Evolutionary conservation across 108 stramenopile species (phyloP), one percentile per base, ranked within the genome.

Genomic region (Aurantiochytrium sp.): DNA sequence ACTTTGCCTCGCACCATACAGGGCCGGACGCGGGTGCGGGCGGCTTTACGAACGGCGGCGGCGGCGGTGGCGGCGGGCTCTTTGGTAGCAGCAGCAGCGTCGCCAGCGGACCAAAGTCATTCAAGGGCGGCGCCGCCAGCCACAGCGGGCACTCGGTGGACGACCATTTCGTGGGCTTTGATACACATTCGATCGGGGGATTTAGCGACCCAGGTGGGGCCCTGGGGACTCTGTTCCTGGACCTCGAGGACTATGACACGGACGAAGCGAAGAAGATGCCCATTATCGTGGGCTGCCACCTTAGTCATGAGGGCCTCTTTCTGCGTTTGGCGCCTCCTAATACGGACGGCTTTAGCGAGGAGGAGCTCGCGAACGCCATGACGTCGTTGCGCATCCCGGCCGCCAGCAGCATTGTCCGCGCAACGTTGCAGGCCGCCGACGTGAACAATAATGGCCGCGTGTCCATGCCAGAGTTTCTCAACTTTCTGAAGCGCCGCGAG

Each of bases 331-430:
- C 73, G 6, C 73, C 73, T 3, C 73, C 73, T 41, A 17, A 48
- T 48, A 41, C 73, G 17, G 73, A 81, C 1, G 73, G 73, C 42
- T 81, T 81, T 48, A 81, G 73, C 30, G 73, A 81, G 73, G 73
- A 81, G 45, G 73, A 81, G 45, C 73, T 81, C n/a, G 73, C 73
- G 30, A 81, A 41, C 30, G 73, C 73, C 73, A 81, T 81, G 73
- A 81, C 73, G 6, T 81, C 73, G 36, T 24, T 81, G 15, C 73
- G 73, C 17, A 81, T 81, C 30, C 73, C 73, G 24, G 73, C 73
- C n/a, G 73, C 73, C 21, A 48, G 42, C 24, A 48, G 73, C 45
- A 81, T 81, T 24, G 73, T 48, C 45, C 73, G 73, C 1, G 73
- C 73, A 27, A 81, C 73, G 19, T 30, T 81, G 21, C 73, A 81